Evolutionary conservation across 371 early-diverging fungal genomes (phyloP), one percentile per base, ranked within the genome.

Genomic region (Lichtheimia ramosa): DNA sequence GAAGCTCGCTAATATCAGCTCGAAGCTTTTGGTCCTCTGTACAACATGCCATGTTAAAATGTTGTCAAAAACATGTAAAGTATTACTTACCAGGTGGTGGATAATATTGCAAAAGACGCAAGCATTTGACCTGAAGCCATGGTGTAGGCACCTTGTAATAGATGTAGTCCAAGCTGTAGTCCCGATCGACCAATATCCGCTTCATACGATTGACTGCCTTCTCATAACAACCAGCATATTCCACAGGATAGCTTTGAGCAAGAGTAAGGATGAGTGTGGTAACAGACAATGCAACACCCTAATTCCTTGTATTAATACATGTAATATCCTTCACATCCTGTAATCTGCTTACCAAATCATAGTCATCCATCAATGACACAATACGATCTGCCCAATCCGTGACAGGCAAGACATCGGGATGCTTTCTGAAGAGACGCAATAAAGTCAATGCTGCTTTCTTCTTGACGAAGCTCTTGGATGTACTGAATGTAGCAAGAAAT

Each of bases 81-180:
- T 2, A 46, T 43, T 1, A 46, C 24, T 64, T 81, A 91, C 94
- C 89, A 34, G 94, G 91, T 10, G 94, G 89, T 28, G 97, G 95
- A 70, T 91, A 97, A 74, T 96, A 95, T 74, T 96, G 97, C 51
- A 98, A 70, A 23, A 97, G 83, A 41, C 96, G 86, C 51, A 98
- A 79, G 23, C 97, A 85, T 69, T 96, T 97, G 64, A 97, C 91
- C 71, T 97, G 97, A 41, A 98, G 83, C 99, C 99, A 98, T 50
- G 99, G 99, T 39, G 89, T 91, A 0, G 98, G 96, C 39, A 97
- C 94, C 69, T 94, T 94, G 79, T 98, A 98, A 80, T 98, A 98
- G 20, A 94, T 82, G 68, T 97, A 94, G 63, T 96, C 96, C 13
- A 83, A 55, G 4, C 89, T 78, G 69, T 84, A 94, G 48, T 94